Evolutionary conservation across 1,139 yeast genomes (phyloP).

Genomic region (Saccharomyces hybrid): DNA sequence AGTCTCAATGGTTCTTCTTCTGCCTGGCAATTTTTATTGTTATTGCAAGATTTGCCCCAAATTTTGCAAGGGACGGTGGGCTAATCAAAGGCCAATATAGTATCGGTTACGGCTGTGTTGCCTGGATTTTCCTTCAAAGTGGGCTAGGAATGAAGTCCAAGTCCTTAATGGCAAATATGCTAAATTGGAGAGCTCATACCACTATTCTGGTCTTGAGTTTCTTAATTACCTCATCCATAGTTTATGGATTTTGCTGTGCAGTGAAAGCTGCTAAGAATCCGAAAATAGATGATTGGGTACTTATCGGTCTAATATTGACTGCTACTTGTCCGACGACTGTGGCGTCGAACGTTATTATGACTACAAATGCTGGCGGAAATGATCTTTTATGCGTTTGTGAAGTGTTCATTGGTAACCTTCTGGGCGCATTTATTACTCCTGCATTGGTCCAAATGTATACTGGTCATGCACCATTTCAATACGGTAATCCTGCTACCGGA

Average conservation of each 20-base stretch:
- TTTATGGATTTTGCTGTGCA: slow-evolving; percentile 67
- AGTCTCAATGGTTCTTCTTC: slow-evolving; percentile 64
- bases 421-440: slow-evolving; percentile 84
- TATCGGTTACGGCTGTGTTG: slow-evolving; percentile 81
- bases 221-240: slow-evolving; percentile 64
- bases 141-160: slow-evolving; percentile 70
- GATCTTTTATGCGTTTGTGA: slow-evolving; percentile 73
- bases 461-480: slow-evolving; percentile 49
- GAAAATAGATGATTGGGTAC: slow-evolving; percentile 60
- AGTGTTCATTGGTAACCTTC: slow-evolving; percentile 71
- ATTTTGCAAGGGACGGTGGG: slow-evolving; percentile 78
- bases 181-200: slow-evolving; percentile 76
- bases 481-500: slow-evolving; percentile 70
- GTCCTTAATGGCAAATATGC: slow-evolving; percentile 50
- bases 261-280: slow-evolving; percentile 51
- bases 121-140: slow-evolving; percentile 69
- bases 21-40: slow-evolving; percentile 64
- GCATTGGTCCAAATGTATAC: slow-evolving; percentile 68
- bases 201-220: slow-evolving; percentile 63
- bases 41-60: slow-evolving; percentile 69
- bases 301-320: slow-evolving; percentile 73
- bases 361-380: slow-evolving; percentile 72
- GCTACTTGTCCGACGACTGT: slow-evolving; percentile 92
- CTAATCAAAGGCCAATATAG: slow-evolving; percentile 64
- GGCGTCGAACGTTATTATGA: slow-evolving; percentile 85